These are phyloP conservation scores for Thamnidium elegans DNA, from an alignment of 192 early-diverging fungal species.

Conservation along the genomic window DNA sequence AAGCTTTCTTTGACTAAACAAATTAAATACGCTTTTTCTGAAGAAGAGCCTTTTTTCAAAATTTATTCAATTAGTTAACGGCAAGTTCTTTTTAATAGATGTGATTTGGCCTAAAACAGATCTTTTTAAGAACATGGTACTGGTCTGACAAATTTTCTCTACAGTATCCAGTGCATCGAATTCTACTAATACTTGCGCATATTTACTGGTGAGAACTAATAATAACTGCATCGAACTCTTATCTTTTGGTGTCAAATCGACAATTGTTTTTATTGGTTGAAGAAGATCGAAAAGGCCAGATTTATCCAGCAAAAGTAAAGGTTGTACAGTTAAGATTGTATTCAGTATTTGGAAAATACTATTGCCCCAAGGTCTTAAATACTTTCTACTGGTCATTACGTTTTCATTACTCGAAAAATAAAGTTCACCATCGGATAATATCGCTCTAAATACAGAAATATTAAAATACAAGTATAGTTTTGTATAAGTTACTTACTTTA, in stretches of 20 bases:
- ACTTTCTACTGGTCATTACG: neutral
- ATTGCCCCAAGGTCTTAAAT: neutral
- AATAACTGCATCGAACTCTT: constrained; percentile 7
- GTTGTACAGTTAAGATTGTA: neutral
- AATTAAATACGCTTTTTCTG: no score
- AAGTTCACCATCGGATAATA: neutral
- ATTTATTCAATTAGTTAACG: no score
- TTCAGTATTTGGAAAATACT: neutral
- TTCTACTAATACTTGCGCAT: constrained; percentile 2
- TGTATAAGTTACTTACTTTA: neutral
- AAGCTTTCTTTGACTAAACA: no score
- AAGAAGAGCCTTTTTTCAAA: no score
- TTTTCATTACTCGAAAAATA: neutral
- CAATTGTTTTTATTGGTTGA: neutral
- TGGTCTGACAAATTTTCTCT: neutral
- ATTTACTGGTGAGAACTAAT: neutral
- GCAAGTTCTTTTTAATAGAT: neutral
- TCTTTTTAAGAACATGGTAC: constrained; percentile 6
- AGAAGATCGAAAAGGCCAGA: neutral
- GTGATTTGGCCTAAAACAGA: neutral
- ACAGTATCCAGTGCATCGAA: neutral
- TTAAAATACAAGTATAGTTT: neutral
- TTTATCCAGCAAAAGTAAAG: neutral
- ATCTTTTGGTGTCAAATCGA: neutral
- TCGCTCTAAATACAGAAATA: neutral